phyloP scores from a whole-genome alignment of 257 asterid species.

The Oldenlandia corymbosa region DNA sequence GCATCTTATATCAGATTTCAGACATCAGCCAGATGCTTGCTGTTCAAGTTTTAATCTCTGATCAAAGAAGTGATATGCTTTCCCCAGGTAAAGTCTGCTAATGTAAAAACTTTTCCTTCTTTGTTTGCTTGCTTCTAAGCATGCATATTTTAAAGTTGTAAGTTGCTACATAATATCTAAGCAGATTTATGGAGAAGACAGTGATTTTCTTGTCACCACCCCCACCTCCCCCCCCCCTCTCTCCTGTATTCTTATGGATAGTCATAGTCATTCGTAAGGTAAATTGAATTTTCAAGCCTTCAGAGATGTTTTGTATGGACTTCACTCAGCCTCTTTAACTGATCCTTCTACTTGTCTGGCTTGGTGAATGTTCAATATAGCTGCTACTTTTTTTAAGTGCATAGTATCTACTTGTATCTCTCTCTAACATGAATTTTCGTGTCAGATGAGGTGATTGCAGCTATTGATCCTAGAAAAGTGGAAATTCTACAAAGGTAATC shows the following conservation, averaged over 20 bases:
- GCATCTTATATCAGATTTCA: conserved; percentile 58
- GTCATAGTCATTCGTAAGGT: too few relatives aligned
- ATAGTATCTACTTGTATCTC: conserved; percentile 7
- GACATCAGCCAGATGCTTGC: conserved; percentile 77
- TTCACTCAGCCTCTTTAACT: background rate
- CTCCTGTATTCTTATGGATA: too few relatives aligned
- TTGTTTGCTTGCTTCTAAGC: background rate
- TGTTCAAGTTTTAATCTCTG: conserved; percentile 79
- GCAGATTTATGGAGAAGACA: too few relatives aligned
- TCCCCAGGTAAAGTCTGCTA: conserved; percentile 61
- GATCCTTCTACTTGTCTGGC: too few relatives aligned
- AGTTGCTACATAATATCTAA: background rate
- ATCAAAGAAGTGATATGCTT: conserved; percentile 51
- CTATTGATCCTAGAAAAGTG: conserved; percentile 84
- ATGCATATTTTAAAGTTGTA: background rate
- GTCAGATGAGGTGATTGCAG: conserved; percentile 79
- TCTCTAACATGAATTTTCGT: conserved; percentile 19
- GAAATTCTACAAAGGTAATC: conserved; percentile 85
- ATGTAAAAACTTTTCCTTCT: background rate
- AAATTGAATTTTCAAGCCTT: too few relatives aligned
- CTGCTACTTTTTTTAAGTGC: background rate
- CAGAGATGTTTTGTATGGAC: conserved; percentile 2
- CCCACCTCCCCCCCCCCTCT: too few relatives aligned
- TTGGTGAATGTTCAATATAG: background rate
- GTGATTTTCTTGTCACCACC: too few relatives aligned